phyloP scores from a whole-genome alignment of 768 basidiomycete genomes.

The Pulveroboletus sp. region DNA sequence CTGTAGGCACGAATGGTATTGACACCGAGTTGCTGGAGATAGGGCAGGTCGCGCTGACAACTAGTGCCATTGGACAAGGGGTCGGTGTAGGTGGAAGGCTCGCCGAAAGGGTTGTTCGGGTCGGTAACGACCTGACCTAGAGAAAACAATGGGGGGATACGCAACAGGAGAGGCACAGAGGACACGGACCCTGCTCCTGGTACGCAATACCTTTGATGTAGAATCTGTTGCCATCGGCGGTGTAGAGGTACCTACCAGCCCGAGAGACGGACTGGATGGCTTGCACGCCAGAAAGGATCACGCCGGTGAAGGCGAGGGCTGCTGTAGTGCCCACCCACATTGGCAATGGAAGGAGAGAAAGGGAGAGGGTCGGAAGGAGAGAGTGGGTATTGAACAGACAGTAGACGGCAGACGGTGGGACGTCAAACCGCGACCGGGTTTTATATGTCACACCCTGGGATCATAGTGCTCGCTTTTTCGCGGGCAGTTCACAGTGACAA shows the following conservation, averaged over 20 bases:
- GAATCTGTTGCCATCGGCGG: slow-evolving; percentile 68
- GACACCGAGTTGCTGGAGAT: slow-evolving; percentile 68
- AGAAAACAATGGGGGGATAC: background rate
- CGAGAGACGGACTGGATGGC: slow-evolving; percentile 69
- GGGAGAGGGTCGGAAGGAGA: slow-evolving; percentile 2
- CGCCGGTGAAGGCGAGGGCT: slow-evolving; percentile 34
- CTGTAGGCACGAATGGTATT: slow-evolving; percentile 86
- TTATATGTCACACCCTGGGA: too few relatives aligned
- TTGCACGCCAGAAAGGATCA: slow-evolving; percentile 46
- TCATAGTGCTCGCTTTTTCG: too few relatives aligned
- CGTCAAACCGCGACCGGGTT: too few relatives aligned
- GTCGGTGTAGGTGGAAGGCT: slow-evolving; percentile 75
- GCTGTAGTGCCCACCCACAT: slow-evolving; percentile 28
- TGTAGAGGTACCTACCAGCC: slow-evolving; percentile 77
- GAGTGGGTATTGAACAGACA: background rate
- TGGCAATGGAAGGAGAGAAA: slow-evolving; percentile 7
- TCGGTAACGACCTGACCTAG: slow-evolving; percentile 38
- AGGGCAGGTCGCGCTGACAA: slow-evolving; percentile 77
- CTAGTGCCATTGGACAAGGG: slow-evolving; percentile 62
- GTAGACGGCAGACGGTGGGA: too few relatives aligned
- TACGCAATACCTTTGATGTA: slow-evolving; percentile 88
- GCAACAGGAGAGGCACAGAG: background rate
- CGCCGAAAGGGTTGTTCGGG: slow-evolving; percentile 57
- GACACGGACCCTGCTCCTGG: slow-evolving; percentile 64
- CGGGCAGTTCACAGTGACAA: too few relatives aligned